A percentile compares a stretch with the other conserved stretches of the same genome.
phyloP scores from a whole-genome alignment of 2,329 filamentous ascomycete species.

The Exutisphaerella laricina region DNA sequence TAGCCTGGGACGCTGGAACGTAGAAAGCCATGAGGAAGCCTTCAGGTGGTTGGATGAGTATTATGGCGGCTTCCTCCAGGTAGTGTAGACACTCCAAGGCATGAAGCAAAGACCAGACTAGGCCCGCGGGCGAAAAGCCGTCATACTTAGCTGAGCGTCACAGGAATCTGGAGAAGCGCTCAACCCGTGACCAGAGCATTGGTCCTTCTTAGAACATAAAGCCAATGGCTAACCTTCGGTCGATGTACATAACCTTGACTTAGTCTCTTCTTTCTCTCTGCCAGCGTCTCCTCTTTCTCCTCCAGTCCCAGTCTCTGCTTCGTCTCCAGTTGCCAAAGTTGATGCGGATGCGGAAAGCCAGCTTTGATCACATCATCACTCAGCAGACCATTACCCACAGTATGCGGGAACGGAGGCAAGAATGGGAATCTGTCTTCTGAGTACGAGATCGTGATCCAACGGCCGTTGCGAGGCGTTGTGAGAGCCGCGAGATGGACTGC shows the following conservation, averaged over 20 bases:
- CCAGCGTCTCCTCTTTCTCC: slow-evolving; percentile 25
- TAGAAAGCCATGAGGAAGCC: neutral
- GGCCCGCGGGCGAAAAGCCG: too few relatives aligned
- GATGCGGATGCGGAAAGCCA: slow-evolving; percentile 35
- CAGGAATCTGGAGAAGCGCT: too few relatives aligned
- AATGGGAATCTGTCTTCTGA: slow-evolving; percentile 38
- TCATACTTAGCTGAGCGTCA: too few relatives aligned
- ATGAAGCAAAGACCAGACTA: too few relatives aligned
- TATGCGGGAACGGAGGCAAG: slow-evolving; percentile 20
- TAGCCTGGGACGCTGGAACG: slow-evolving; percentile 46
- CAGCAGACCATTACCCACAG: slow-evolving; percentile 23
- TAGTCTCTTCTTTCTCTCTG: slow-evolving; percentile 17
- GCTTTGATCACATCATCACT: slow-evolving; percentile 24
- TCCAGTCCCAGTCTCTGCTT: slow-evolving; percentile 29
- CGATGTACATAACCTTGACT: slow-evolving; percentile 28
- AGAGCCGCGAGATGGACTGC: slow-evolving; percentile 38
- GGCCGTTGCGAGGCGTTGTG: slow-evolving; percentile 31
- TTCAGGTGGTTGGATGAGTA: too few relatives aligned
- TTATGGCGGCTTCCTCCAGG: too few relatives aligned
- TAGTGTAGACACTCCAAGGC: too few relatives aligned
- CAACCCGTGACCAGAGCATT: slow-evolving; percentile 22
- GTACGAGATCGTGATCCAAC: slow-evolving; percentile 39
- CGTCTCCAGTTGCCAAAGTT: slow-evolving; percentile 35
- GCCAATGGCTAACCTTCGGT: slow-evolving; percentile 35
- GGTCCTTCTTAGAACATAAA: slow-evolving; percentile 38